Conservation (phyloP, 306 rosid genomes). For the Malus orientalis region DNA sequence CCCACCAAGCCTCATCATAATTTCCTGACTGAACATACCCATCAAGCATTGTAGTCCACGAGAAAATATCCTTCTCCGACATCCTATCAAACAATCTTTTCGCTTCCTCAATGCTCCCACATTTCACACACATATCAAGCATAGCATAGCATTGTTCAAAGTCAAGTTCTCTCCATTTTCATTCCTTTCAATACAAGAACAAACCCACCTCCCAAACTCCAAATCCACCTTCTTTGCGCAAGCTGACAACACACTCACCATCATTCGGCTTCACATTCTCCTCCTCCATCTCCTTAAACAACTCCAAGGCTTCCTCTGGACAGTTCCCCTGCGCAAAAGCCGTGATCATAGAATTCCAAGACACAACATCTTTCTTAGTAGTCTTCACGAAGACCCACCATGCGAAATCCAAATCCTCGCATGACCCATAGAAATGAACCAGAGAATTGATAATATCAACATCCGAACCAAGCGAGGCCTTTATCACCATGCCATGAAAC, state of each 20-base stretch:
- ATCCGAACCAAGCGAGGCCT: slow-evolving; percentile 37
- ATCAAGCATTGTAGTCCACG: slow-evolving; percentile 66
- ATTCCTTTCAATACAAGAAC: slow-evolving; percentile 36
- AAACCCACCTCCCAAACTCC: slow-evolving; percentile 61
- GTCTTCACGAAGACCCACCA: slow-evolving; percentile 34
- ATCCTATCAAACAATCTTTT: slow-evolving; percentile 40
- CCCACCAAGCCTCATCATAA: slow-evolving; percentile 30
- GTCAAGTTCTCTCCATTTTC: slow-evolving; percentile 36
- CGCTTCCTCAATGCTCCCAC: slow-evolving; percentile 46
- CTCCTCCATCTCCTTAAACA: slow-evolving; percentile 41
- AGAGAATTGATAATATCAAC: slow-evolving; percentile 50
- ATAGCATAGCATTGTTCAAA: slow-evolving; percentile 54
- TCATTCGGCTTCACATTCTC: slow-evolving; percentile 45
- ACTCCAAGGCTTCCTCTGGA: slow-evolving; percentile 37
- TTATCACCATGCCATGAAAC: slow-evolving; percentile 53
- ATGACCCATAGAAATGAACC: slow-evolving; percentile 43
- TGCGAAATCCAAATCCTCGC: slow-evolving; percentile 41
- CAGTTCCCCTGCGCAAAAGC: slow-evolving; percentile 36
- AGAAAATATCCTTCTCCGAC: slow-evolving; percentile 56
- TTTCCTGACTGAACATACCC: slow-evolving; percentile 49
- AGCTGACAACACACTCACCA: slow-evolving; percentile 50
- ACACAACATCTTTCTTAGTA: slow-evolving; percentile 39
- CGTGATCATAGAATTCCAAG: slow-evolving; percentile 60
- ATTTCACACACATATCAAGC: slow-evolving; percentile 60
- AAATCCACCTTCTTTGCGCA: slow-evolving; percentile 47